These are phyloP conservation scores for Botryotinia convoluta DNA, from an alignment of 2,329 filamentous ascomycete species.

Conservation along the genomic window DNA sequence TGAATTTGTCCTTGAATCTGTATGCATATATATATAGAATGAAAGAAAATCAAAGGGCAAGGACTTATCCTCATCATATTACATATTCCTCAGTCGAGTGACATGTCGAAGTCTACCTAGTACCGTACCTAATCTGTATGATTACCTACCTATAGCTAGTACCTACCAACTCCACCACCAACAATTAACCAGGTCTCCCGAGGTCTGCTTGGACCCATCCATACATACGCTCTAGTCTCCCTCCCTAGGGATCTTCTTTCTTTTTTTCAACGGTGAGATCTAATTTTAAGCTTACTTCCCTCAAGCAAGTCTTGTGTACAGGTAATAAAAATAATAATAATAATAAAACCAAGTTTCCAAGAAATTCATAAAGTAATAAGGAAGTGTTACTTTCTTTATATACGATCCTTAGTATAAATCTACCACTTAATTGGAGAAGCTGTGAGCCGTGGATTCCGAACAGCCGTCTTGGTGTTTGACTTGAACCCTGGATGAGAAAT, in stretches of 20 bases:
- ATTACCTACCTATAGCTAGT: too few species aligned
- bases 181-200: background rate
- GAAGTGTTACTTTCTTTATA: background rate
- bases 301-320: background rate
- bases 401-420: background rate
- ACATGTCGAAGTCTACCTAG: background rate
- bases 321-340: background rate
- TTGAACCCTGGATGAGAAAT: background rate
- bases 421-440: background rate
- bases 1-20: too few species aligned
- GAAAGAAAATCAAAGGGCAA: background rate
- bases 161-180: background rate
- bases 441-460: background rate
- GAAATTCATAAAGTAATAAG: background rate
- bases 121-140: too few species aligned
- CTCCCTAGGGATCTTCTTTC: background rate
- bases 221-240: too few species aligned
- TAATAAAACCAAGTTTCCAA: constrained; percentile 2
- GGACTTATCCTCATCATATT: background rate
- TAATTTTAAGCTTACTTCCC: background rate
- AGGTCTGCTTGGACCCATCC: background rate
- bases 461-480: background rate
- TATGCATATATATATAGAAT: background rate
- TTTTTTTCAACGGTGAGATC: background rate
- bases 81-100: background rate